Evolutionary conservation across 78 protist genomes (phyloP).

Genomic region (Dictyostelium firmibasis): DNA sequence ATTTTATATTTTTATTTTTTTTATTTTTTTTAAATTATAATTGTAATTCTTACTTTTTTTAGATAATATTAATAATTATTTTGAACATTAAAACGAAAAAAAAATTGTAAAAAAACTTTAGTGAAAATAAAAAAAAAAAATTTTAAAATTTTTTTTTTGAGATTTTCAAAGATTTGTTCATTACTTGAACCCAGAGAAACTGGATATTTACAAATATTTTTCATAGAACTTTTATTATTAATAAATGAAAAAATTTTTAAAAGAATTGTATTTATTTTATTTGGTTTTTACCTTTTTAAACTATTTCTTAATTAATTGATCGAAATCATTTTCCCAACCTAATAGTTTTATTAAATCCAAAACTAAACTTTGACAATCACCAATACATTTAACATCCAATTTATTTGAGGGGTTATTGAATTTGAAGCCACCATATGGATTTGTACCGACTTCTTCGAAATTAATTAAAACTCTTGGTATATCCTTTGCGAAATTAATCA

Average conservation of each 20-base stretch:
- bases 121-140: too few relatives aligned
- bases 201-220: neutral
- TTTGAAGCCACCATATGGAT: constrained; percentile 53
- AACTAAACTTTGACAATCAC: constrained; percentile 62
- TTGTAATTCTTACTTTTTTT: too few relatives aligned
- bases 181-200: neutral
- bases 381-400: constrained; percentile 51
- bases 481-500: constrained; percentile 7
- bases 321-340: neutral
- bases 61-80: too few relatives aligned
- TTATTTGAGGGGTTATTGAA: neutral
- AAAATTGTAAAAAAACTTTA: too few relatives aligned
- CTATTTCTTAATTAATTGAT: neutral
- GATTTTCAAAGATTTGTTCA: neutral
- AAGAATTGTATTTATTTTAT: neutral
- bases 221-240: too few relatives aligned
- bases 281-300: neutral
- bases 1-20: too few relatives aligned
- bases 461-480: constrained; percentile 70
- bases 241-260: too few relatives aligned
- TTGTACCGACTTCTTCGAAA: constrained; percentile 40
- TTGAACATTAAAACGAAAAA: too few relatives aligned
- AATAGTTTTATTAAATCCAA: neutral
- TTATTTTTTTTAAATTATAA: too few relatives aligned
- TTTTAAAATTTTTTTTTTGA: neutral